Percentiles rank a stretch among this genome's conserved stretches.
These are phyloP conservation scores for Wickerhamomyces strasburgensis DNA, from an alignment of 805 yeast species.

Conservation along the genomic window DNA sequence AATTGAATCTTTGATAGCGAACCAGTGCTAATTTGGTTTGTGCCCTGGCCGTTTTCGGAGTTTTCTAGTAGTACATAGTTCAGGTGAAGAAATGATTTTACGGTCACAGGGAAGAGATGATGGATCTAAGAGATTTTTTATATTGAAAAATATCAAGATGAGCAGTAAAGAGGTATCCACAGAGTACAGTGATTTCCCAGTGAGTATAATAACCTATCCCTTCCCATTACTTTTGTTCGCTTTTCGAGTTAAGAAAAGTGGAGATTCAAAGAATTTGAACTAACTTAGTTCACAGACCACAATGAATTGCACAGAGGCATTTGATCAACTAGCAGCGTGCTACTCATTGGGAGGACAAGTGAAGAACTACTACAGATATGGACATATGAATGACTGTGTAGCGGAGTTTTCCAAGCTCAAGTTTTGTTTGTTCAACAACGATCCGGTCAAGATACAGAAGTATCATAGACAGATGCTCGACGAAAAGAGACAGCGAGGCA, in stretches of 20 bases:
- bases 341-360: constrained; percentile 90
- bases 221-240: too few species aligned
- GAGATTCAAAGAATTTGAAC: neutral
- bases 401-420: constrained; percentile 68
- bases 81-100: too few species aligned
- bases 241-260: too few species aligned
- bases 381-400: constrained; percentile 68
- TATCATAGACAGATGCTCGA: constrained; percentile 64
- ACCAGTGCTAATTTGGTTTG: neutral
- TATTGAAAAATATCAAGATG: too few species aligned
- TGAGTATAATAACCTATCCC: too few species aligned
- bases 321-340: constrained; percentile 82
- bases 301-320: constrained; percentile 78
- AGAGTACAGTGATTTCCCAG: constrained; percentile 22
- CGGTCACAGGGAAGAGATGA: too few species aligned
- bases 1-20: too few species aligned
- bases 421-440: constrained; percentile 66
- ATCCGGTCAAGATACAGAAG: constrained; percentile 60
- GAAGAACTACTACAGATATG: constrained; percentile 78
- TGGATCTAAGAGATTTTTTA: too few species aligned
- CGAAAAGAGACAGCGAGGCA: constrained; percentile 59
- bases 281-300: constrained; percentile 27
- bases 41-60: neutral
- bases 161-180: neutral
- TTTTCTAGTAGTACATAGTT: too few species aligned